phyloP scores from a whole-genome alignment of 2,329 filamentous ascomycete genomes.

The Zymoseptoria pseudotritici region DNA sequence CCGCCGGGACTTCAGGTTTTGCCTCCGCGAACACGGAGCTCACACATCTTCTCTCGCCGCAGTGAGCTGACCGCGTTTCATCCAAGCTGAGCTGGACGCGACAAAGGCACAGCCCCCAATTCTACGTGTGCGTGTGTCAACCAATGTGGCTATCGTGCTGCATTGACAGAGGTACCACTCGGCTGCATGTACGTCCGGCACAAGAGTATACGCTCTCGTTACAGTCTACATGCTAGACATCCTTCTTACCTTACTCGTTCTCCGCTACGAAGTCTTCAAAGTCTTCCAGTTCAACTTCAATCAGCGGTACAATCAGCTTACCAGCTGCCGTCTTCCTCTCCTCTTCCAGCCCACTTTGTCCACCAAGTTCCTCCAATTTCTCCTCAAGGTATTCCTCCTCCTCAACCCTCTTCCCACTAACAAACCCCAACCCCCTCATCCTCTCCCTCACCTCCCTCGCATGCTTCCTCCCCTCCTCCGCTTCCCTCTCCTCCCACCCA shows the following conservation, averaged over 20 bases:
- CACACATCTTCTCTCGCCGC: not conserved
- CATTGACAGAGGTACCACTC: too few relatives aligned
- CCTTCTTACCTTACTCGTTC: slow-evolving; percentile 9
- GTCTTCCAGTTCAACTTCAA: slow-evolving; percentile 9
- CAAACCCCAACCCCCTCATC: not conserved
- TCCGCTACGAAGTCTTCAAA: slow-evolving; percentile 14
- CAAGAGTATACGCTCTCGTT: too few relatives aligned
- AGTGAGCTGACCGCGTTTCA: not conserved
- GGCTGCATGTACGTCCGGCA: not conserved
- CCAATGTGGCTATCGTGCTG: too few relatives aligned
- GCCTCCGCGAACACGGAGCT: not conserved
- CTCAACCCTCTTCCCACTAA: not conserved
- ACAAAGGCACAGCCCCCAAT: not conserved
- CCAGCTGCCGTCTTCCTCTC: not conserved
- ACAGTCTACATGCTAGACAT: not conserved
- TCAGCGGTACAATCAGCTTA: not conserved
- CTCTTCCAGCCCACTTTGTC: not conserved
- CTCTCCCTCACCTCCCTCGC: not conserved
- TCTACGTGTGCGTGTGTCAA: too few relatives aligned
- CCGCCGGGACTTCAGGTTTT: not conserved
- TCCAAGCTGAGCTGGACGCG: not conserved
- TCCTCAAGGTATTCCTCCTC: not conserved
- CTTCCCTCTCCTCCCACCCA: not conserved
- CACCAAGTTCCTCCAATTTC: not conserved
- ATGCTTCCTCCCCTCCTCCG: not conserved